Percentiles rank a stretch among this genome's conserved stretches.
Evolutionary conservation across 2,329 filamentous ascomycete species (phyloP).

Genomic region (Sclerotinia nivalis): DNA sequence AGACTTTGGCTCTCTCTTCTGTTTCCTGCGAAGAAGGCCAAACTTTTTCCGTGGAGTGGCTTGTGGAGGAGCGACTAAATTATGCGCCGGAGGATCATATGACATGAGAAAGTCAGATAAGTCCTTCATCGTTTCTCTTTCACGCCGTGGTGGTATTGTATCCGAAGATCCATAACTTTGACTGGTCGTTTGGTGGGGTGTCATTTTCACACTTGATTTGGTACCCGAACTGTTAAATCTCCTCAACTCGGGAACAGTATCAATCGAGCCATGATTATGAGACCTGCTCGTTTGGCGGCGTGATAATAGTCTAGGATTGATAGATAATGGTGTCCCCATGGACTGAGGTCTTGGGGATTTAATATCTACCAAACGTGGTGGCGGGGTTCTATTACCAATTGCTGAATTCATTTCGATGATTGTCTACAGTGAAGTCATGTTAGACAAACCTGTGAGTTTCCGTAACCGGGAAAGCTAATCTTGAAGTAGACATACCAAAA

Average conservation of each 20-base stretch:
- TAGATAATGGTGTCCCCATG: neutral
- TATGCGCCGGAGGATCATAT: conserved; percentile 51
- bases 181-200: neutral
- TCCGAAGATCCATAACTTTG: conserved; percentile 13
- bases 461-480: neutral
- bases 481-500: neutral
- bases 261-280: conserved; percentile 18
- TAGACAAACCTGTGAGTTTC: neutral
- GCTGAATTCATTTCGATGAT: neutral
- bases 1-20: conserved; percentile 39
- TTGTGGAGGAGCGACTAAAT: conserved; percentile 51
- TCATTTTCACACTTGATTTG: neutral
- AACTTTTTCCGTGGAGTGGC: conserved; percentile 40
- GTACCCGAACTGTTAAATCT: conserved; percentile 11
- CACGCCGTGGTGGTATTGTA: conserved; percentile 10
- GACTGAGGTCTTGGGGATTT: neutral
- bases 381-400: neutral
- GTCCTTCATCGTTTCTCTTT: conserved; percentile 38
- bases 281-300: conserved; percentile 10
- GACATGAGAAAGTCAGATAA: conserved; percentile 54
- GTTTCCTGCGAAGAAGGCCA: conserved; percentile 42
- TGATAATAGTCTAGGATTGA: conserved; percentile 18
- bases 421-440: neutral
- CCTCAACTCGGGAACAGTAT: conserved; percentile 13
- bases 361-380: neutral